phyloP scores from a whole-genome alignment of 129 eudicot genomes.

The Chrysanthemum lavandulifolium region DNA sequence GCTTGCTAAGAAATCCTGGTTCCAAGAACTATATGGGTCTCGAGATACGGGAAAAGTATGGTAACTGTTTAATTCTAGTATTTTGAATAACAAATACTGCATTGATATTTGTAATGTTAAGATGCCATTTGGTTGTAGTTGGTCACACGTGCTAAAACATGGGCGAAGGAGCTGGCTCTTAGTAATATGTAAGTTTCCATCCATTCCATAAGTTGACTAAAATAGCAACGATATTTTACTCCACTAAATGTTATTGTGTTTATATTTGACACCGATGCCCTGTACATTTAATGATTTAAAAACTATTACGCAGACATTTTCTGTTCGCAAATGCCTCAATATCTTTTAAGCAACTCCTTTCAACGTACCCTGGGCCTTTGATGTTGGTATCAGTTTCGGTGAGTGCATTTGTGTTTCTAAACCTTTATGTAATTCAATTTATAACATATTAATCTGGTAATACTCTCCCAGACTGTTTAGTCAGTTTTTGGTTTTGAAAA shows the following conservation, averaged over 20 bases:
- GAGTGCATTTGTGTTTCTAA: conserved; percentile 36
- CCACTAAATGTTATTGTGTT: not conserved
- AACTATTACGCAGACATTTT: conserved; percentile 66
- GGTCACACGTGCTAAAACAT: conserved; percentile 79
- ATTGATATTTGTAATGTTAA: conserved; percentile 1
- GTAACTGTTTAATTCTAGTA: conserved; percentile 7
- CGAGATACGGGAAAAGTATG: conserved; percentile 86
- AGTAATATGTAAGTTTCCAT: conserved; percentile 63
- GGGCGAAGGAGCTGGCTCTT: conserved; percentile 74
- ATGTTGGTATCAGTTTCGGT: conserved; percentile 80
- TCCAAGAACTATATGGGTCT: conserved; percentile 82
- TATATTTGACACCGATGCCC: conserved; percentile 6
- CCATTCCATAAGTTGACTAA: not conserved
- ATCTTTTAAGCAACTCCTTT: conserved; percentile 72
- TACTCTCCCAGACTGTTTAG: not conserved
- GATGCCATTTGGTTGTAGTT: conserved; percentile 50
- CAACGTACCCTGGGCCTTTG: conserved; percentile 95
- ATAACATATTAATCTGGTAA: not conserved
- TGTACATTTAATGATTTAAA: conserved; percentile 1
- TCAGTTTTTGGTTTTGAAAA: not conserved
- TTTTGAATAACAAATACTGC: not conserved
- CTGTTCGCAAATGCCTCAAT: conserved; percentile 81
- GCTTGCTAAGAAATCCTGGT: conserved; percentile 80
- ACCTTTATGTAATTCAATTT: not conserved
- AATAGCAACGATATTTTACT: not conserved